Evolutionary conservation across 164 flowering plant genomes (phyloP), one percentile per base, ranked within the genome.

Genomic region (Malania oleifera): DNA sequence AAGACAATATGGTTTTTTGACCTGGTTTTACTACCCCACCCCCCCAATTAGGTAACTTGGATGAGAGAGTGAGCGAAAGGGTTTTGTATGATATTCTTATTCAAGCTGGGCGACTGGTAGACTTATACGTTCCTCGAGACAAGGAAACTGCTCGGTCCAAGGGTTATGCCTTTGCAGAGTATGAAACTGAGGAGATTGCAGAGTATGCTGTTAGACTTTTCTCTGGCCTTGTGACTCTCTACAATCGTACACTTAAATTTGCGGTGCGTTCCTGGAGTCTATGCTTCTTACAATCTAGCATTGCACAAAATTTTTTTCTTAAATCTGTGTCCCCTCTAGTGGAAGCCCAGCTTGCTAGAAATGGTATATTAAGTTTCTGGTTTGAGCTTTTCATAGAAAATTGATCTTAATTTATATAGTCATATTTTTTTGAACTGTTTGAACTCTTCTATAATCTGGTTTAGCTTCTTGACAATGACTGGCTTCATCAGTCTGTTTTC

Each of bases 131-230:
- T 52, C 96, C 95, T 40, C 76, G 80, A 14, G 98, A 91, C 65
- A 82, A 61, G 77, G 98, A 89, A 64, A 83, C 83, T 19, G 82
- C 77, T 43, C 75, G 74, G 28, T 77, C 77, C n/a, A 87, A 85
- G 75, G 96, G 96, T 25, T 87, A 15, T 74, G 98, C 96, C 19
- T 91, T 91, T 76, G 95, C 86, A 0, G 87, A 89, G 65, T 91
- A 89, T 72, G 96, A 89, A 72, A 64, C 84, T 10, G 86, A 83
- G 49, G 96, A 91, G 70, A 75, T 79, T 38, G 95, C 98, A 0
- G 69, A 81, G 0, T 91, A 89, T 73, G 95, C 96, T 46, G 89
- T 89, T 26, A 80, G 59, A 79, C 93, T 91, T 50, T 89, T 91
- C 74, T 73, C 87, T 53, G 96, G 98, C 49, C 89, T 89, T 38